phyloP scores from a whole-genome alignment of 768 basidiomycete species.

The Suillus variegatus region DNA sequence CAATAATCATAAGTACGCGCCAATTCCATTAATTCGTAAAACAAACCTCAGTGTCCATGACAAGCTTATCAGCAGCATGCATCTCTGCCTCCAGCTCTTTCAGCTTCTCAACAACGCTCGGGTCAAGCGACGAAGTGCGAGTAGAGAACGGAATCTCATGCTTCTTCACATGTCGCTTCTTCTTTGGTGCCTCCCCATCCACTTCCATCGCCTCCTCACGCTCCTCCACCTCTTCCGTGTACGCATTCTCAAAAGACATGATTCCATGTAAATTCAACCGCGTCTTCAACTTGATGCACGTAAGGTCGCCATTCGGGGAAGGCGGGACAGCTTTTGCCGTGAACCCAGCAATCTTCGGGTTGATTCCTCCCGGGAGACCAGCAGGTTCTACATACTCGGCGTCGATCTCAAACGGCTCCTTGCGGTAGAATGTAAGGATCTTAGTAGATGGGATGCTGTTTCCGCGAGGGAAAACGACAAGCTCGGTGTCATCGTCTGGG shows the following conservation, averaged over 20 bases:
- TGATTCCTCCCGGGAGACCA: conserved; percentile 72
- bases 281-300: conserved; percentile 89
- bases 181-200: conserved; percentile 68
- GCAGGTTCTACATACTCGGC: conserved; percentile 77
- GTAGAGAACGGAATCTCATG: conserved; percentile 76
- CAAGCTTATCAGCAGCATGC: conserved; percentile 91
- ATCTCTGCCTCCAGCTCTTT: conserved; percentile 87
- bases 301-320: conserved; percentile 67
- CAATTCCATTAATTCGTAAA: background rate
- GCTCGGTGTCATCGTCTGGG: conserved; percentile 87
- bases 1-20: background rate
- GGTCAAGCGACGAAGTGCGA: conserved; percentile 64
- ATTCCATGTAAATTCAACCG: conserved; percentile 85
- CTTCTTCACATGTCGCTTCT: conserved; percentile 86
- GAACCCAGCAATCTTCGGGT: conserved; percentile 84
- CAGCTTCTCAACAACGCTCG: conserved; percentile 58
- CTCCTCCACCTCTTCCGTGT: conserved; percentile 82
- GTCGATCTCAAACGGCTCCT: conserved; percentile 85
- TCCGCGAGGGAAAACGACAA: conserved; percentile 85
- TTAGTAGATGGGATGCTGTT: conserved; percentile 93
- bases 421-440: conserved; percentile 92
- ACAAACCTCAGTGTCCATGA: conserved; percentile 93
- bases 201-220: conserved; percentile 79
- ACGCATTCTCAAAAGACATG: conserved; percentile 83
- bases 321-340: conserved; percentile 79